phyloP scores from a whole-genome alignment of 129 eudicot genomes.

The Calendula officinalis region DNA sequence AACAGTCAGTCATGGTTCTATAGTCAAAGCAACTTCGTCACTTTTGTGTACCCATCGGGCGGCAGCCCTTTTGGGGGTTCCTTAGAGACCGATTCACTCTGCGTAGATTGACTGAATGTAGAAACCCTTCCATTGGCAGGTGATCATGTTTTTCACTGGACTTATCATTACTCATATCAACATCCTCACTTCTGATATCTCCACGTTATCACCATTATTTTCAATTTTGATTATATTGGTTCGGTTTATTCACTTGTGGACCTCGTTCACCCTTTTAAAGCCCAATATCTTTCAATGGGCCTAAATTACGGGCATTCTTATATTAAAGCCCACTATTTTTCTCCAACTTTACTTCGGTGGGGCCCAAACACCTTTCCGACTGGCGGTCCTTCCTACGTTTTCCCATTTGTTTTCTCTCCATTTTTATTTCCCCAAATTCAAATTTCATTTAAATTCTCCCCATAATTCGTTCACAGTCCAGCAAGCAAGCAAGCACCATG shows the following conservation, averaged over 20 bases:
- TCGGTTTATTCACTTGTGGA: background rate
- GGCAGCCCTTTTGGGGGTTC: background rate
- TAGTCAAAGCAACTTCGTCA: background rate
- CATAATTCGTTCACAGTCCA: background rate
- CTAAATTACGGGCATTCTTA: background rate
- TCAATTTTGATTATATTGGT: too few relatives aligned
- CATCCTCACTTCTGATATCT: conserved; percentile 23
- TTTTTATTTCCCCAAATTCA: conserved; percentile 7
- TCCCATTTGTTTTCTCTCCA: background rate
- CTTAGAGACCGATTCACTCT: background rate
- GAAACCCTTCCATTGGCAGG: background rate
- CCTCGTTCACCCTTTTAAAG: background rate
- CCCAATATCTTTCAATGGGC: background rate
- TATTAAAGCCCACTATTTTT: background rate
- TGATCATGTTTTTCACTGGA: background rate
- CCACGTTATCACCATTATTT: background rate
- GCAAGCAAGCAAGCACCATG: conserved; percentile 35
- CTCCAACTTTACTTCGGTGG: conserved; percentile 1
- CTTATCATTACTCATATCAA: conserved; percentile 22
- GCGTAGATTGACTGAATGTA: background rate
- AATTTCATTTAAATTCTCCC: background rate
- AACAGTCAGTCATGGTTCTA: too few relatives aligned
- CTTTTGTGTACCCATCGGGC: conserved; percentile 8
- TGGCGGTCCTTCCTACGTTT: conserved; percentile 8
- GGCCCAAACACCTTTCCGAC: conserved; percentile 23